phyloP scores from a whole-genome alignment of 306 rosid species.

The Glycyrrhiza uralensis region DNA sequence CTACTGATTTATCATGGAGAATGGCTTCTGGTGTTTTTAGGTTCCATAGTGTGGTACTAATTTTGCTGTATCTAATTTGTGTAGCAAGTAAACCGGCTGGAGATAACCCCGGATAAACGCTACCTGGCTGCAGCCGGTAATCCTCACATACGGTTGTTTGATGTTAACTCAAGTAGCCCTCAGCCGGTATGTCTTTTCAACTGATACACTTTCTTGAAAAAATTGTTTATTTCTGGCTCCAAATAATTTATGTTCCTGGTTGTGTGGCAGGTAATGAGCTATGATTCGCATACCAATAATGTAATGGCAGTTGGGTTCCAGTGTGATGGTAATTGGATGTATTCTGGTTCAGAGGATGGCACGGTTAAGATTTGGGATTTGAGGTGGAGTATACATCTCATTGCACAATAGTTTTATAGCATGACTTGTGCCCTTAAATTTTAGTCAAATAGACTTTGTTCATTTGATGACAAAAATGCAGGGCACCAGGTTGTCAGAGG shows the following conservation, averaged over 20 bases:
- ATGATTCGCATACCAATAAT: conserved; percentile 91
- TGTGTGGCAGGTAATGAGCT: conserved; percentile 76
- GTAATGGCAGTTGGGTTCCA: conserved; percentile 99
- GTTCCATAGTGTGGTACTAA: conserved; percentile 17
- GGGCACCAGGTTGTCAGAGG: conserved; percentile 99
- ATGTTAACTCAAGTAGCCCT: conserved; percentile 85
- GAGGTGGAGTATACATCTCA: conserved; percentile 44
- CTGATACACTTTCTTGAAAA: background rate
- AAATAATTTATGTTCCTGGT: background rate
- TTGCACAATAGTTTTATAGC: background rate
- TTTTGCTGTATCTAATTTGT: conserved; percentile 21
- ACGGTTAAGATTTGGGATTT: conserved; percentile 99
- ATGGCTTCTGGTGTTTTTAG: conserved; percentile 2
- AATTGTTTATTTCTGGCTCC: background rate
- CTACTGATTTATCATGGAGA: background rate
- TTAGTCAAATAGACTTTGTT: conserved; percentile 11
- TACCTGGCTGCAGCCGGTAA: conserved; percentile 97
- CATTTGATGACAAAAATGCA: conserved; percentile 35
- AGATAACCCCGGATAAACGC: conserved; percentile 96
- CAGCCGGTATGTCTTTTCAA: conserved; percentile 70
- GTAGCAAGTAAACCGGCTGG: conserved; percentile 93
- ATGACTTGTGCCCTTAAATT: conserved; percentile 5
- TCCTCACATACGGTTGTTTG: conserved; percentile 93
- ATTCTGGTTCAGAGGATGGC: conserved; percentile 99
- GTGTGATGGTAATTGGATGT: conserved; percentile 99